Evolutionary conservation across 2,329 filamentous ascomycete species (phyloP).

Genomic region (Daldinia eschscholtzii): DNA sequence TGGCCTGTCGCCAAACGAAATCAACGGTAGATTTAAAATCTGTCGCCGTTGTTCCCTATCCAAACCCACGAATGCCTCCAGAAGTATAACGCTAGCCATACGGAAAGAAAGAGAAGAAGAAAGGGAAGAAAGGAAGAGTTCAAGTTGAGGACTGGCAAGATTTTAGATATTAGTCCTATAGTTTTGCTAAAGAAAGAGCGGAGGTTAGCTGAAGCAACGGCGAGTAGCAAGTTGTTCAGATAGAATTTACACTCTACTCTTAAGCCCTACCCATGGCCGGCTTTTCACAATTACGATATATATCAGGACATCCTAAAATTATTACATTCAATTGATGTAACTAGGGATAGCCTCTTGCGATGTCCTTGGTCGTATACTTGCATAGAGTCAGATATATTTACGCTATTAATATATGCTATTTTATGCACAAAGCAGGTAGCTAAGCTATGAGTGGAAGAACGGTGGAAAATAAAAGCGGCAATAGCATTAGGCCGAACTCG

Average conservation of each 20-base stretch:
- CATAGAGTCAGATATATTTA: too few relatives aligned
- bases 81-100: too few relatives aligned
- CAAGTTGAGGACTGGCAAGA: too few relatives aligned
- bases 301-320: background rate
- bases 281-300: background rate
- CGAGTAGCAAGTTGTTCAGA: background rate
- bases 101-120: too few relatives aligned
- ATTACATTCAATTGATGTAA: background rate
- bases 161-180: too few relatives aligned
- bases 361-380: background rate
- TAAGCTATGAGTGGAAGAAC: background rate
- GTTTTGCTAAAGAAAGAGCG: background rate
- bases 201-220: too few relatives aligned
- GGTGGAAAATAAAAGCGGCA: slow-evolving; percentile 4
- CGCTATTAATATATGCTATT: background rate
- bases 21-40: too few relatives aligned
- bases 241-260: background rate
- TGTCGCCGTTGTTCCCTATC: too few relatives aligned
- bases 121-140: too few relatives aligned
- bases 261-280: background rate
- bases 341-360: background rate
- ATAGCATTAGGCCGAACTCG: slow-evolving; percentile 5
- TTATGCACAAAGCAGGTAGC: background rate
- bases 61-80: too few relatives aligned
- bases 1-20: too few relatives aligned